These are phyloP conservation scores for Podospora didyma DNA, from an alignment of 495 filamentous ascomycete species.

Conservation along the genomic window DNA sequence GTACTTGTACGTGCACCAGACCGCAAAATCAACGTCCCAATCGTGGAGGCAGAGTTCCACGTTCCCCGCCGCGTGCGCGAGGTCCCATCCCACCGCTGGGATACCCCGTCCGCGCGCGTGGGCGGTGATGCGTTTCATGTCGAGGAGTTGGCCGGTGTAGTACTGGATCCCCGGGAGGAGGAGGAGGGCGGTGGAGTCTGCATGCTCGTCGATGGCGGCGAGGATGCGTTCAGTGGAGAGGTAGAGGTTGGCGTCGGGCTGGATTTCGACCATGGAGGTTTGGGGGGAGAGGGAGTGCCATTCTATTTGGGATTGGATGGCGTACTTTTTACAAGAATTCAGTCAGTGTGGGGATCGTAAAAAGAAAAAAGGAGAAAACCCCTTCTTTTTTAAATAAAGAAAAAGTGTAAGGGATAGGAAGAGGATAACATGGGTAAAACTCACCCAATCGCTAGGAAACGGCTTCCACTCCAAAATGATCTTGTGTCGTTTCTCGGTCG, in stretches of 20 bases:
- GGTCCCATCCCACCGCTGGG: conserved; percentile 76
- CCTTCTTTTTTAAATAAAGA: too few species aligned
- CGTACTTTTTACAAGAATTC: too few species aligned
- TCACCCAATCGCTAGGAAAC: conserved; percentile 82
- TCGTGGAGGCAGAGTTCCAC: conserved; percentile 75
- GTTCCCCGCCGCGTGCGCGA: conserved; percentile 90
- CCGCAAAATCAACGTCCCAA: conserved; percentile 94
- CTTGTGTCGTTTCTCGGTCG: conserved; percentile 65
- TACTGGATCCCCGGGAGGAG: conserved; percentile 88
- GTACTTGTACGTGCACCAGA: conserved; percentile 96
- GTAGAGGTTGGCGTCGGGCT: conserved; percentile 48
- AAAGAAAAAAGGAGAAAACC: too few species aligned
- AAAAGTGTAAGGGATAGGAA: too few species aligned
- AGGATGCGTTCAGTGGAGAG: conserved; percentile 69
- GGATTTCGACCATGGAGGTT: conserved; percentile 69
- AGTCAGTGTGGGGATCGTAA: too few species aligned
- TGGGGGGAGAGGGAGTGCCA: conserved; percentile 64
- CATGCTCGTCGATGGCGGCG: conserved; percentile 73
- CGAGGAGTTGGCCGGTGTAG: conserved; percentile 86
- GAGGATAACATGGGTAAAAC: conserved; percentile 7
- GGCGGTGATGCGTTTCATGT: conserved; percentile 76
- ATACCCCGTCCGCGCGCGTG: conserved; percentile 72
- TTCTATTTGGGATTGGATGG: conserved; percentile 77
- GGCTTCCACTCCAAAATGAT: conserved; percentile 88
- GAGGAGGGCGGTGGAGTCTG: conserved; percentile 67